phyloP scores from a whole-genome alignment of 2,329 filamentous ascomycete species.

The Thermomyces lanuginosus region DNA sequence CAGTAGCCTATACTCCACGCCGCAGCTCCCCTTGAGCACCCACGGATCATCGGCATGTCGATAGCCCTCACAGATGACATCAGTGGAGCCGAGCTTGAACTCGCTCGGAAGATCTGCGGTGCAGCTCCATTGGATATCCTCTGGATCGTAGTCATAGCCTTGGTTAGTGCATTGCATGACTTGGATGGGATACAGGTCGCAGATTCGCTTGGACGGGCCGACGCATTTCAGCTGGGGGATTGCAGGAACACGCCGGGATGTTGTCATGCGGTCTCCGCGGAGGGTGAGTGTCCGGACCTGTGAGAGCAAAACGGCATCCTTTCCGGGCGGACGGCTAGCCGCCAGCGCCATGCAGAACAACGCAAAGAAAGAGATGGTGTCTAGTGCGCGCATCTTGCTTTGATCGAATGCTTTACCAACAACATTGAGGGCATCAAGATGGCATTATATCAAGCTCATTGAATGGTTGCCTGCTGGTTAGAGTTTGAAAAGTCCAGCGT shows the following conservation, averaged over 20 bases:
- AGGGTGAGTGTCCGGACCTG: slow-evolving; percentile 66
- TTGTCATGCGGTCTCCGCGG: slow-evolving; percentile 49
- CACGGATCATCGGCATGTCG: slow-evolving; percentile 58
- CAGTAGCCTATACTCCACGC: slow-evolving; percentile 69
- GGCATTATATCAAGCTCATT: not conserved
- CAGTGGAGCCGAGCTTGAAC: slow-evolving; percentile 65
- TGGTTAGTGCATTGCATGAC: slow-evolving; percentile 81
- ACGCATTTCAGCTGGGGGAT: slow-evolving; percentile 67
- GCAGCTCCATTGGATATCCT: slow-evolving; percentile 88
- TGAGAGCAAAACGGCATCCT: slow-evolving; percentile 42
- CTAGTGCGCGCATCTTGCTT: too few relatives aligned
- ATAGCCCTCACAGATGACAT: slow-evolving; percentile 89
- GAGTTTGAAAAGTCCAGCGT: slow-evolving; percentile 1
- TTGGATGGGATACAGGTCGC: slow-evolving; percentile 56
- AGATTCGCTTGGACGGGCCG: slow-evolving; percentile 45
- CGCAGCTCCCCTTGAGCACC: slow-evolving; percentile 82
- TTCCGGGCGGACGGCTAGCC: slow-evolving; percentile 22
- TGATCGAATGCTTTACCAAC: too few relatives aligned
- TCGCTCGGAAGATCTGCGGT: slow-evolving; percentile 45
- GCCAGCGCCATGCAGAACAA: too few relatives aligned
- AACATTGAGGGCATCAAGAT: too few relatives aligned
- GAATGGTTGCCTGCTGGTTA: not conserved
- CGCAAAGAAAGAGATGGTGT: too few relatives aligned
- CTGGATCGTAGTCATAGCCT: slow-evolving; percentile 58
- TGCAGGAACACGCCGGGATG: slow-evolving; percentile 56